A percentile compares a stretch with the other conserved stretches of the same genome.
Evolutionary conservation across 192 early-diverging fungal species (phyloP).

Genomic region (Entrophospora sp.): DNA sequence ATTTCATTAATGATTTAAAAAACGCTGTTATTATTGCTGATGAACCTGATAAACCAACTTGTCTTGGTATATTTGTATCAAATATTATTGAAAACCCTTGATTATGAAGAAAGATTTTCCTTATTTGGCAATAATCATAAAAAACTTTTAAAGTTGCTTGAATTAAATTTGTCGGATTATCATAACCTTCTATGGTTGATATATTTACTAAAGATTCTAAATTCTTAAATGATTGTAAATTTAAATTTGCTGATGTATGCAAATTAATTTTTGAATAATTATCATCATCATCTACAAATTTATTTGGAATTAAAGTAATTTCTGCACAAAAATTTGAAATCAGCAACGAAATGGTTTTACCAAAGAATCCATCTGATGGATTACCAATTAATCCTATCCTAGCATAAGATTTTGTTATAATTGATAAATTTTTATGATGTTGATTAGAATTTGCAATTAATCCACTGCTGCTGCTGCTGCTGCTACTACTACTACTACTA

Average conservation of each 20-base stretch:
- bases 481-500: too few relatives aligned
- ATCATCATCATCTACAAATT: conserved; percentile 7
- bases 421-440: conserved; percentile 9
- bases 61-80: conserved; percentile 57
- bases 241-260: conserved; percentile 25
- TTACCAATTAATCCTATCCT: conserved; percentile 59
- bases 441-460: not conserved
- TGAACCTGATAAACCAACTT: conserved; percentile 39
- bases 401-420: conserved; percentile 36
- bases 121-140: conserved; percentile 26
- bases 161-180: conserved; percentile 40
- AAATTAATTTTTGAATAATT: conserved; percentile 37
- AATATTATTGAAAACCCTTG: conserved; percentile 44
- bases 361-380: conserved; percentile 57
- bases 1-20: conserved; percentile 36
- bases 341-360: conserved; percentile 52
- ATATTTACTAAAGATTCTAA: conserved; percentile 23
- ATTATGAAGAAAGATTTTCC: conserved; percentile 25
- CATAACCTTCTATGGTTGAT: conserved; percentile 42
- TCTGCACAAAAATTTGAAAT: conserved; percentile 54
- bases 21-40: conserved; percentile 52
- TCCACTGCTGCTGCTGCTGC: too few relatives aligned
- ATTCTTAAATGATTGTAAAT: conserved; percentile 28
- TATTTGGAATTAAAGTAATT: conserved; percentile 43
- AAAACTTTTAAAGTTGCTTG: conserved; percentile 49